phyloP scores from a whole-genome alignment of 768 basidiomycete genomes.

The Rhizopogon rudus region DNA sequence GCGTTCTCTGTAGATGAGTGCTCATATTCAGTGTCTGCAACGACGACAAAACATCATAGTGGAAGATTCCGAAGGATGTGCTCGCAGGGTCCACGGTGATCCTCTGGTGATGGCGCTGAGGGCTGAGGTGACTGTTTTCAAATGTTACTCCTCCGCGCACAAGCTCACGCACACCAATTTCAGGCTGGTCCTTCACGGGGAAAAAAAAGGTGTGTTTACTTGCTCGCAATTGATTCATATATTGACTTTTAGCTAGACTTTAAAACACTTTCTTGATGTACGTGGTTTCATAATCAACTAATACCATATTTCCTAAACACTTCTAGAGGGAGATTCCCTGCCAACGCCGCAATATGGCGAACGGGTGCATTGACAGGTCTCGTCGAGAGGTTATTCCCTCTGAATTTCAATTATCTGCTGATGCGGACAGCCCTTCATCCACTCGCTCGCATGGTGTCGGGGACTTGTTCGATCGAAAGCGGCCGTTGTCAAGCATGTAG shows the following conservation, averaged over 20 bases:
- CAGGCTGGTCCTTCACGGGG: background rate
- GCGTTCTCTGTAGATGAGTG: background rate
- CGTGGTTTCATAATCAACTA: background rate
- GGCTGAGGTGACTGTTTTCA: background rate
- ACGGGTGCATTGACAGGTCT: background rate
- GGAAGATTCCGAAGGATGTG: background rate
- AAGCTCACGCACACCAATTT: background rate
- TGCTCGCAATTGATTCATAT: background rate
- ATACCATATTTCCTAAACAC: background rate
- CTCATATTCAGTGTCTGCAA: background rate
- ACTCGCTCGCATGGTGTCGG: background rate
- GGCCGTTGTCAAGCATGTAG: background rate
- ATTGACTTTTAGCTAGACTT: background rate
- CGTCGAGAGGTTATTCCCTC: background rate
- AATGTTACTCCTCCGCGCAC: background rate
- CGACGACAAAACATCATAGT: background rate
- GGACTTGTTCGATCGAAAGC: background rate
- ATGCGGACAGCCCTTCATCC: too few species aligned
- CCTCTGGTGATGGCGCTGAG: background rate
- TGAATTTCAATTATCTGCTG: background rate
- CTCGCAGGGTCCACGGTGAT: background rate
- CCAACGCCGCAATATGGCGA: background rate
- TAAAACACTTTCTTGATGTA: background rate
- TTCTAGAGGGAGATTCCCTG: too few species aligned
- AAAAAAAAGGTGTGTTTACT: background rate